Conservation (phyloP, 2,329 filamentous ascomycete genomes). For the Paecilomyces variotii region DNA sequence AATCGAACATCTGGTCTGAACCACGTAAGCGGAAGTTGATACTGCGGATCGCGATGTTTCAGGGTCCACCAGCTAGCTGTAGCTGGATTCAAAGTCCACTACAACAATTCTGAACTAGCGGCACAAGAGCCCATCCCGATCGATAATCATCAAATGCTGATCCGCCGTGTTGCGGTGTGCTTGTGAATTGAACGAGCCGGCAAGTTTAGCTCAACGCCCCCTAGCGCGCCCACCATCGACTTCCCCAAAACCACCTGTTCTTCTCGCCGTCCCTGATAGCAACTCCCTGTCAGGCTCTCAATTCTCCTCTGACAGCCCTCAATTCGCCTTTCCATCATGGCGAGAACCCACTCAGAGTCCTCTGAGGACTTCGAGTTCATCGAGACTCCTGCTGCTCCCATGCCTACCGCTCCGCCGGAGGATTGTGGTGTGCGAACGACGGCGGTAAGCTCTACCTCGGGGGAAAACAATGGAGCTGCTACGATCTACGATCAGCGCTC, state of each 20-base stretch:
- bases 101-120: background rate
- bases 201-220: background rate
- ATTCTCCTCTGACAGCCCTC: constrained; percentile 13
- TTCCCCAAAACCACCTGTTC: constrained; percentile 3
- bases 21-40: background rate
- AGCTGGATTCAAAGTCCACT: no score
- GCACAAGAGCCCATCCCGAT: background rate
- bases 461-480: constrained; percentile 6
- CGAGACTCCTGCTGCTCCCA: constrained; percentile 52
- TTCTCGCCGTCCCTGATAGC: constrained; percentile 5
- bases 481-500: constrained; percentile 24
- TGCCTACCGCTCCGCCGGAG: constrained; percentile 42
- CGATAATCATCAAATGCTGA: background rate
- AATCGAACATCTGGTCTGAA: background rate
- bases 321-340: constrained; percentile 26
- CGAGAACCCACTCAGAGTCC: constrained; percentile 37
- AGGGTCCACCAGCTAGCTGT: constrained; percentile 6
- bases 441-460: constrained; percentile 41
- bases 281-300: constrained; percentile 15
- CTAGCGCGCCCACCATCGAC: constrained; percentile 1
- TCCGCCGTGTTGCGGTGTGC: background rate
- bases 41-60: constrained; percentile 17
- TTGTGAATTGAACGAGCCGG: background rate
- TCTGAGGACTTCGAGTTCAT: constrained; percentile 46
- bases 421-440: constrained; percentile 56